phyloP scores from a whole-genome alignment of 176 grass and related monocot genomes.

The Hyparrhenia diplandra region DNA sequence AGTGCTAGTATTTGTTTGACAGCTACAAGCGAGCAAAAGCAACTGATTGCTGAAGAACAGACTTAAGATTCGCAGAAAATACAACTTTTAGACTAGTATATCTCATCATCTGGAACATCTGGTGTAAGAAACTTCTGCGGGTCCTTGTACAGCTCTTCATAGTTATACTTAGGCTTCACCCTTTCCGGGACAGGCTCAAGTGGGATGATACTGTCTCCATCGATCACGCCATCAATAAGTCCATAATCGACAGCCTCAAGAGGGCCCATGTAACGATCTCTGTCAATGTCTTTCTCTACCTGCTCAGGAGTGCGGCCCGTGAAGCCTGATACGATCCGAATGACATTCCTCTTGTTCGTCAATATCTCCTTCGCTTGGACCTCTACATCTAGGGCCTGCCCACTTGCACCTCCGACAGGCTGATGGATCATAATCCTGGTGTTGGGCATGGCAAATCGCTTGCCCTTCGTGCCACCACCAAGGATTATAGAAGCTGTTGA shows the following conservation, averaged over 20 bases:
- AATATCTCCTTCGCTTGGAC: conserved; percentile 80
- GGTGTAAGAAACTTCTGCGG: conserved; percentile 73
- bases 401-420: conserved; percentile 74
- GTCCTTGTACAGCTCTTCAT: conserved; percentile 61
- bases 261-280: conserved; percentile 87
- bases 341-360: conserved; percentile 76
- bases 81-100: conserved; percentile 50
- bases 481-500: conserved; percentile 88
- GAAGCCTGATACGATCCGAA: conserved; percentile 53
- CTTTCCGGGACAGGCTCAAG: conserved; percentile 55
- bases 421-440: conserved; percentile 94
- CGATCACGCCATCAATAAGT: conserved; percentile 78
- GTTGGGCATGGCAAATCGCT: conserved; percentile 96
- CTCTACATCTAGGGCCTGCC: conserved; percentile 65
- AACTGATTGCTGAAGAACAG: not conserved
- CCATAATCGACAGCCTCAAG: conserved; percentile 89
- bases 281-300: conserved; percentile 86
- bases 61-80: not conserved
- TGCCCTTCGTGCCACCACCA: conserved; percentile 81
- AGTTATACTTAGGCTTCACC: conserved; percentile 62
- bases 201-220: conserved; percentile 66
- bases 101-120: conserved; percentile 82
- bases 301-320: conserved; percentile 59
- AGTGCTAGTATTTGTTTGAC: conserved; percentile 15
- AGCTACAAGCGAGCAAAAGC: conserved; percentile 4